Conservation (phyloP, 148 eudicot species). For the Nyssa sinensis region DNA sequence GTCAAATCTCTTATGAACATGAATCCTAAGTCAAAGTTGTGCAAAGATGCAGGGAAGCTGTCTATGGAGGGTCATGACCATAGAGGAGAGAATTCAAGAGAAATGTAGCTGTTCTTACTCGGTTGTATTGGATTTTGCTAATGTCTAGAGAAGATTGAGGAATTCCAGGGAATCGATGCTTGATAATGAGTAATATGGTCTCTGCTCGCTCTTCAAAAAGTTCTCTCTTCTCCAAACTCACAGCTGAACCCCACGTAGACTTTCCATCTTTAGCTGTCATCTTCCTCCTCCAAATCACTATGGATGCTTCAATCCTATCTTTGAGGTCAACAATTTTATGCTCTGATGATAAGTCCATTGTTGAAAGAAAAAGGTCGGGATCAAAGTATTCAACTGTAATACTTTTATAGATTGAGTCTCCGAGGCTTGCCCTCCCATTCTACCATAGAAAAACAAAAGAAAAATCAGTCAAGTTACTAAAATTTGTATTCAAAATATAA, state of each 20-base stretch:
- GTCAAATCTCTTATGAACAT: too few relatives aligned
- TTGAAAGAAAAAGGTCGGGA: constrained; percentile 51
- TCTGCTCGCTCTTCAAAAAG: constrained; percentile 70
- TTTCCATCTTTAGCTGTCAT: constrained; percentile 59
- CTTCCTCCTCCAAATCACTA: constrained; percentile 73
- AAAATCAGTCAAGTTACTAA: not conserved
- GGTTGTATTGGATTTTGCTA: constrained; percentile 68
- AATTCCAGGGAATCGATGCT: constrained; percentile 64
- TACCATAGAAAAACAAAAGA: constrained; percentile 19
- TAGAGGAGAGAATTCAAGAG: not conserved
- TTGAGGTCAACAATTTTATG: constrained; percentile 69
- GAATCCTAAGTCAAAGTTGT: too few relatives aligned
- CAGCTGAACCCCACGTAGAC: constrained; percentile 65
- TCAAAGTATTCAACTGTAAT: constrained; percentile 71
- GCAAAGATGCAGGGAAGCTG: not conserved
- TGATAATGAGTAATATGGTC: constrained; percentile 54
- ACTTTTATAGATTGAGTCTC: constrained; percentile 56
- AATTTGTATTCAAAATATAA: not conserved
- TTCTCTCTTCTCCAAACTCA: constrained; percentile 76
- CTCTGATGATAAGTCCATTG: constrained; percentile 67
- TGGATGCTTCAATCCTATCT: constrained; percentile 71
- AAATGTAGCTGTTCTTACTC: constrained; percentile 32
- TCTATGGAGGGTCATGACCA: not conserved
- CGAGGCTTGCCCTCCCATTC: constrained; percentile 71
- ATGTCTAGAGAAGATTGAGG: constrained; percentile 70